These are phyloP conservation scores for Clausena lansium DNA, from an alignment of 345 rosid species.

Conservation along the genomic window DNA sequence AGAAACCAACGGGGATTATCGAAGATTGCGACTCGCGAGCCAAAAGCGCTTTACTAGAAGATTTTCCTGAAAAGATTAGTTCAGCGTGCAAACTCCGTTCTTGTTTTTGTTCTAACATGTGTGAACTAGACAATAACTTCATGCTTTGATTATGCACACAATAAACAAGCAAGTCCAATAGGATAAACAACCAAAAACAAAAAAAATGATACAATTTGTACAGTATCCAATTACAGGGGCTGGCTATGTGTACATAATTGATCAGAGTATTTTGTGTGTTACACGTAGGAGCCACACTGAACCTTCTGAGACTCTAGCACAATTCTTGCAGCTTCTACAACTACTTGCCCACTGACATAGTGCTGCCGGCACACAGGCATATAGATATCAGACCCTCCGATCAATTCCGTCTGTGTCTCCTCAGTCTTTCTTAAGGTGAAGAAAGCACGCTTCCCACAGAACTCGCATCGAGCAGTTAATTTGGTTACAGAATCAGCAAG, in stretches of 20 bases:
- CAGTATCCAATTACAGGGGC: neutral
- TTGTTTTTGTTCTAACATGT: neutral
- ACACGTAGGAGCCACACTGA: slow-evolving; percentile 21
- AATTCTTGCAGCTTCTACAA: slow-evolving; percentile 63
- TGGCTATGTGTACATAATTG: neutral
- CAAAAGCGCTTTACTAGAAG: too few relatives aligned
- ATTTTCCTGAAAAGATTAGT: neutral
- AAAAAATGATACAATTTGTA: neutral
- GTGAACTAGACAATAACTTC: too few relatives aligned
- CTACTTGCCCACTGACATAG: slow-evolving; percentile 68
- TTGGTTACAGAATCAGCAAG: slow-evolving; percentile 83
- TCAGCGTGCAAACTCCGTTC: neutral
- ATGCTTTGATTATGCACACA: neutral
- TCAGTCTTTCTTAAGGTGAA: slow-evolving; percentile 82
- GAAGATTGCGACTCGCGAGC: too few relatives aligned
- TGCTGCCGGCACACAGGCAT: slow-evolving; percentile 89
- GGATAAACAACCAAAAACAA: too few relatives aligned
- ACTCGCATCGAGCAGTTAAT: slow-evolving; percentile 70
- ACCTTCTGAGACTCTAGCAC: slow-evolving; percentile 49
- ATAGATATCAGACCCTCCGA: slow-evolving; percentile 76
- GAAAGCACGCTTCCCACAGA: slow-evolving; percentile 67
- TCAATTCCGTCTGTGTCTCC: slow-evolving; percentile 61
- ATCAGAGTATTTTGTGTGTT: neutral
- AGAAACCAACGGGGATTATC: too few relatives aligned
- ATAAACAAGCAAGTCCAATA: neutral